Percentiles rank a stretch among this genome's conserved stretches.
These are phyloP conservation scores for Curvularia hawaiiensis DNA, from an alignment of 2,329 filamentous ascomycete genomes.

Conservation along the genomic window DNA sequence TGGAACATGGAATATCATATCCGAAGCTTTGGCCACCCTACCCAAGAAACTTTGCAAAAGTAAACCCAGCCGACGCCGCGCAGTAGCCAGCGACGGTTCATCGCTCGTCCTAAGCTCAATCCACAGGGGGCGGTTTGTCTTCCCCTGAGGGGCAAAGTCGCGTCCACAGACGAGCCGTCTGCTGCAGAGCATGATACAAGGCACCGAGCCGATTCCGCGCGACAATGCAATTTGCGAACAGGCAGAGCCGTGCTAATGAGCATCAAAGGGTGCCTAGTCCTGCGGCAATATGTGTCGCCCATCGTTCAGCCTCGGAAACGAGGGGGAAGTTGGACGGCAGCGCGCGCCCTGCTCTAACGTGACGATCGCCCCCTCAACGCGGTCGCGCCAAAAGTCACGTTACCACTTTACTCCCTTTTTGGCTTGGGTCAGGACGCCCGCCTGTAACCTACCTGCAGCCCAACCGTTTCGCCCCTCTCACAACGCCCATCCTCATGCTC, in stretches of 20 bases:
- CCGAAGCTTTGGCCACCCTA: constrained; percentile 37
- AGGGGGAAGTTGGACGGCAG: constrained; percentile 9
- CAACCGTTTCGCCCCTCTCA: constrained; percentile 15
- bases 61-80: constrained; percentile 28
- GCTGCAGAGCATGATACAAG: constrained; percentile 9
- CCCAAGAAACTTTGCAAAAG: constrained; percentile 29
- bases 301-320: constrained; percentile 15
- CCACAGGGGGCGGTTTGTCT: constrained; percentile 28
- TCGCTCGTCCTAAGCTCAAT: constrained; percentile 23
- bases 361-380: constrained; percentile 16
- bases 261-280: constrained; percentile 18
- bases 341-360: constrained; percentile 13
- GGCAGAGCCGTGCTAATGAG: constrained; percentile 8
- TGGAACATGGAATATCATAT: constrained; percentile 6
- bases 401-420: constrained; percentile 14
- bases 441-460: constrained; percentile 7
- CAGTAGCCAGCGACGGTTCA: constrained; percentile 37
- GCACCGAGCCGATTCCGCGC: constrained; percentile 28
- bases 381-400: constrained; percentile 22
- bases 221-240: constrained; percentile 14
- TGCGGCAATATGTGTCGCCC: constrained; percentile 21
- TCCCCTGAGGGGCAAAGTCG: constrained; percentile 34
- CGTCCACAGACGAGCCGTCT: constrained; percentile 25
- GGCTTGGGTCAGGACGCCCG: constrained; percentile 6
- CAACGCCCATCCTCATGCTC: not conserved